Conservation (phyloP, 192 early-diverging fungal genomes). For the Backusella liffmaniae region DNA sequence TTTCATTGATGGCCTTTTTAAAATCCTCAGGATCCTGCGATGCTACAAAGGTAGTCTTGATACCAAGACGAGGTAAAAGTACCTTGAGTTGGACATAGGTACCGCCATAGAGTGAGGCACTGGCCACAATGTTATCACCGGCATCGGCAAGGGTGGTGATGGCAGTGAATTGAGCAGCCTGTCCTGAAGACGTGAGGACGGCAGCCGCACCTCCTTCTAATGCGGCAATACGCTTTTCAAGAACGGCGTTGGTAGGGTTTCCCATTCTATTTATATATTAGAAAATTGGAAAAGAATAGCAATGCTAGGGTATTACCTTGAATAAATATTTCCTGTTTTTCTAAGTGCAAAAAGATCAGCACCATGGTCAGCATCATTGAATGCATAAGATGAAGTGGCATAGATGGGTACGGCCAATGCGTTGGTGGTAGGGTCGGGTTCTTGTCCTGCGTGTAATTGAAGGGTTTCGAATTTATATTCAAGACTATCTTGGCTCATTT, state of each 20-base stretch:
- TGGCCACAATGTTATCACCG: slow-evolving; percentile 90
- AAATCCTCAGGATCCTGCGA: slow-evolving; percentile 76
- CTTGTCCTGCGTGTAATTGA: slow-evolving; percentile 84
- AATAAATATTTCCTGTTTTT: slow-evolving; percentile 80
- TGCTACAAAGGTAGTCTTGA: slow-evolving; percentile 73
- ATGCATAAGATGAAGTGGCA: slow-evolving; percentile 80
- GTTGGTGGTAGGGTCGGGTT: slow-evolving; percentile 59
- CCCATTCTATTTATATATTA: slow-evolving; percentile 12
- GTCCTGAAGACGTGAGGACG: slow-evolving; percentile 47
- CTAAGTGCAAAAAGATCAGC: slow-evolving; percentile 76
- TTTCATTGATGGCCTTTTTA: slow-evolving; percentile 74
- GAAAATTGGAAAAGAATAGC: neutral
- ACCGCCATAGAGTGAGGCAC: slow-evolving; percentile 75
- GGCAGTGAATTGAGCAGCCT: slow-evolving; percentile 78
- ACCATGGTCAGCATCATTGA: slow-evolving; percentile 75
- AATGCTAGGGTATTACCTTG: slow-evolving; percentile 44
- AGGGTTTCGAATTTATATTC: slow-evolving; percentile 80
- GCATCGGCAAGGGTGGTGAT: slow-evolving; percentile 71
- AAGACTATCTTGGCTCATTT: neutral
- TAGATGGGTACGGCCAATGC: slow-evolving; percentile 91
- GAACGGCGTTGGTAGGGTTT: slow-evolving; percentile 86
- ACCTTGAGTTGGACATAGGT: slow-evolving; percentile 88
- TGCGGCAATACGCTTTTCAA: slow-evolving; percentile 89
- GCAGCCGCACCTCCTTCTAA: slow-evolving; percentile 83
- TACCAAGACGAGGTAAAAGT: slow-evolving; percentile 77